Evolutionary conservation across 306 rosid species (phyloP).

Genomic region (Casuarina glauca): DNA sequence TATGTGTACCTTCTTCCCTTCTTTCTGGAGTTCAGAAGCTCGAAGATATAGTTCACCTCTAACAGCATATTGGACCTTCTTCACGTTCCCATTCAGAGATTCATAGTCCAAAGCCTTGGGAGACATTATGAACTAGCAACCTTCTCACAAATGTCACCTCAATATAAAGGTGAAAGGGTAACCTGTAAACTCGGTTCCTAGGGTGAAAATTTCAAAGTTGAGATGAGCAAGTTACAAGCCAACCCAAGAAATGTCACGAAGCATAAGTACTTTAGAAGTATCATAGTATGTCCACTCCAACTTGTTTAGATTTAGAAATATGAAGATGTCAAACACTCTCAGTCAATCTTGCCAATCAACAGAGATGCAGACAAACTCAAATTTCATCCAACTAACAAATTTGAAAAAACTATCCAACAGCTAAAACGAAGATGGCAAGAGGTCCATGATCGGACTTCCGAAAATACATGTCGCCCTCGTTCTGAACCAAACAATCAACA

Average conservation of each 20-base stretch:
- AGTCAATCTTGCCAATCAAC: neutral
- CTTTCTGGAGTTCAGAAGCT: conserved; percentile 96
- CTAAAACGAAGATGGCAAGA: conserved; percentile 13
- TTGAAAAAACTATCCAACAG: neutral
- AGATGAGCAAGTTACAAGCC: neutral
- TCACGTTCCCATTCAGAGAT: conserved; percentile 83
- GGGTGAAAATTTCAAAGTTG: conserved; percentile 30
- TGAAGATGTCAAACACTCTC: neutral
- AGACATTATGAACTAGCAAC: conserved; percentile 62
- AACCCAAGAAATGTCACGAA: neutral
- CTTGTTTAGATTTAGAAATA: neutral
- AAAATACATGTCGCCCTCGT: neutral
- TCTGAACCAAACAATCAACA: conserved; percentile 3
- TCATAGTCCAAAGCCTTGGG: conserved; percentile 75
- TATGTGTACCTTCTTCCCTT: conserved; percentile 79
- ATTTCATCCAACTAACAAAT: neutral
- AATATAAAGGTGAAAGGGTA: conserved; percentile 20
- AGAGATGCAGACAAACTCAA: neutral
- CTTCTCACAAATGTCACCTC: conserved; percentile 34
- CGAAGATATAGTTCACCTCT: conserved; percentile 95
- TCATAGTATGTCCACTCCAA: neutral
- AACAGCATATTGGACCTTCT: conserved; percentile 92
- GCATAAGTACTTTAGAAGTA: neutral
- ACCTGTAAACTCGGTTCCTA: conserved; percentile 32
- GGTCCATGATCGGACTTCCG: neutral